phyloP scores from a whole-genome alignment of 2,329 filamentous ascomycete genomes.

The Aspergillus costaricaensis region DNA sequence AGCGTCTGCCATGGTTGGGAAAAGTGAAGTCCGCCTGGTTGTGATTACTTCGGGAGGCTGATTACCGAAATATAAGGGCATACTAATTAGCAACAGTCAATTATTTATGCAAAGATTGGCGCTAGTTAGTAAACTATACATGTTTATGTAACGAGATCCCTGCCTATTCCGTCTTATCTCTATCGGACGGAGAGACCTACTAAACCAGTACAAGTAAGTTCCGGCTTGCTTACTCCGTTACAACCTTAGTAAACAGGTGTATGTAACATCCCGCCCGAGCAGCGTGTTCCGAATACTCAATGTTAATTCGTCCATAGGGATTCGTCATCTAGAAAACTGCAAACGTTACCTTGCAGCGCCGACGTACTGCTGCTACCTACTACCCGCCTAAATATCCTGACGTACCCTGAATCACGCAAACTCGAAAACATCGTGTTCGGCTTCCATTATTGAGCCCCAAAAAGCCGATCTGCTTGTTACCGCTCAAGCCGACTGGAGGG shows the following conservation, averaged over 20 bases:
- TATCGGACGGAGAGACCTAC: background rate
- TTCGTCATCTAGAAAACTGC: slow-evolving; percentile 4
- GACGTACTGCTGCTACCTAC: background rate
- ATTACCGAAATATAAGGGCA: no score
- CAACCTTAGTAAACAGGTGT: background rate
- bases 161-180: background rate
- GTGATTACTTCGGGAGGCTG: no score
- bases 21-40: no score
- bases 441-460: background rate
- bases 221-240: background rate
- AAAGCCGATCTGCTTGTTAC: background rate
- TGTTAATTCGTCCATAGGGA: background rate
- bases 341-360: background rate
- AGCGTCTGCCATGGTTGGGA: no score
- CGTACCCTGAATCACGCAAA: background rate
- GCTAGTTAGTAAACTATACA: background rate
- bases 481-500: background rate
- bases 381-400: background rate
- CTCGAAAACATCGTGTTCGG: background rate
- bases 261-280: background rate
- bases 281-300: background rate
- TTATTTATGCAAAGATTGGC: no score
- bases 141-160: background rate
- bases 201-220: background rate
- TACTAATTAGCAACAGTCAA: no score